Percentiles rank a stretch among this genome's conserved stretches.
Conservation (phyloP, 768 basidiomycete genomes). For the Russula abietina region DNA sequence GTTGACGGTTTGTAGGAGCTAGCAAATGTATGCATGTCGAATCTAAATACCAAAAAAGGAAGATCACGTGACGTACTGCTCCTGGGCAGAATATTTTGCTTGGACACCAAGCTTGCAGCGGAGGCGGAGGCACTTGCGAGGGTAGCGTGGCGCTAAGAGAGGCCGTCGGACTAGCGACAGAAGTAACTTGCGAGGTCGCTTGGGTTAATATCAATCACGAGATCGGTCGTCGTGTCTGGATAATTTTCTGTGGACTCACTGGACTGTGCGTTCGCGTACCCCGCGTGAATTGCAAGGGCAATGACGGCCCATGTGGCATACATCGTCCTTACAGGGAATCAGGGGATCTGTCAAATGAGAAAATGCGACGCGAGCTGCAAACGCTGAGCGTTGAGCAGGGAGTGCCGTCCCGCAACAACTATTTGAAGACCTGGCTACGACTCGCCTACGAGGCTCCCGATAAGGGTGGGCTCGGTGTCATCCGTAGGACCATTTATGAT, state of each 20-base stretch:
- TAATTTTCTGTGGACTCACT: constrained; percentile 4
- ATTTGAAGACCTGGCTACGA: background rate
- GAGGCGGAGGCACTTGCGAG: constrained; percentile 58
- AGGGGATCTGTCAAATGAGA: background rate
- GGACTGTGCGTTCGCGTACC: constrained; percentile 11
- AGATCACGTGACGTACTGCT: constrained; percentile 40
- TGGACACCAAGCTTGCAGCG: constrained; percentile 70
- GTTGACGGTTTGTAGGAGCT: constrained; percentile 84
- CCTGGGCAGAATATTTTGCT: constrained; percentile 79
- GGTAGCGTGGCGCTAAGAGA: constrained; percentile 50
- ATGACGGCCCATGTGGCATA: constrained; percentile 27
- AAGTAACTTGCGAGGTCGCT: constrained; percentile 48
- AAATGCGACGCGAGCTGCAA: background rate
- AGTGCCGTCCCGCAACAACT: background rate
- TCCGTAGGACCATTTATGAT: no score
- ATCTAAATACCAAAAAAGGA: background rate
- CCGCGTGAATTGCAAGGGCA: constrained; percentile 1
- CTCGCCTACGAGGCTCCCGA: no score
- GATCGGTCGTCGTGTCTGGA: background rate
- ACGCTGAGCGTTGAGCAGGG: no score
- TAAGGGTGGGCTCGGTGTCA: background rate
- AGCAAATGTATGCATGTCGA: constrained; percentile 15
- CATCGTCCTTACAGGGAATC: constrained; percentile 28
- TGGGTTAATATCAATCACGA: constrained; percentile 25
- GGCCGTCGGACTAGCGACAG: constrained; percentile 58